Conservation (phyloP, 495 filamentous ascomycete genomes). For the Elaphomyces granulatus region DNA sequence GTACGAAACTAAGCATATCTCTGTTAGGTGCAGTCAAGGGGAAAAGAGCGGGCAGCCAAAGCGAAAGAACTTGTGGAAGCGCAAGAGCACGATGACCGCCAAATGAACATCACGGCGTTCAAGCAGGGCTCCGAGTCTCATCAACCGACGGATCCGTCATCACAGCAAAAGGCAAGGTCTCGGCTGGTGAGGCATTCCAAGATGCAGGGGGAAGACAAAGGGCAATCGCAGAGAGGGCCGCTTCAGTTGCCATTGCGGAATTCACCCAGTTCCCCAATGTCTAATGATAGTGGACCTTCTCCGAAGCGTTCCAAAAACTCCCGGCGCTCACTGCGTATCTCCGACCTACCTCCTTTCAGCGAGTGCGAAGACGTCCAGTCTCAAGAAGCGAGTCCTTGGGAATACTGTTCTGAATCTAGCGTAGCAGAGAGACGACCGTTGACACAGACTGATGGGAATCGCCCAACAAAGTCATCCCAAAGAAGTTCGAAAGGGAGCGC, state of each 20-base stretch:
- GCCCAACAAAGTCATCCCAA: not conserved
- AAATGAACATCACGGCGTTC: slow-evolving; percentile 36
- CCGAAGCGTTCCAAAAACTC: not conserved
- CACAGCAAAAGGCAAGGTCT: not conserved
- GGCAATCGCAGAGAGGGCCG: not conserved
- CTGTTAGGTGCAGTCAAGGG: slow-evolving; percentile 24
- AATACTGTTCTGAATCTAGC: not conserved
- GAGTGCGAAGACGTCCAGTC: not conserved
- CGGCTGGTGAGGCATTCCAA: not conserved
- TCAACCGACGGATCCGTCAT: not conserved
- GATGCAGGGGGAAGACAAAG: too few species aligned
- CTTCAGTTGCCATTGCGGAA: not conserved
- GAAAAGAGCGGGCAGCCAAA: slow-evolving; percentile 27
- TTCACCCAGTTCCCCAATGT: not conserved
- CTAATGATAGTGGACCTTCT: not conserved
- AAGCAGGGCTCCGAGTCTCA: slow-evolving; percentile 6
- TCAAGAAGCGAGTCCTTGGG: not conserved
- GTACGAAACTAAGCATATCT: not conserved
- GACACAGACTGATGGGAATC: not conserved
- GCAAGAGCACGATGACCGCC: slow-evolving; percentile 32
- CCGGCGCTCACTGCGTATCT: not conserved
- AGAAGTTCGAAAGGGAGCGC: not conserved
- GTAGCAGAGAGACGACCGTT: not conserved
- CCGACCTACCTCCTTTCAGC: too few species aligned
- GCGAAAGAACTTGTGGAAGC: slow-evolving; percentile 36